A percentile compares a stretch with the other conserved stretches of the same genome.
These are phyloP conservation scores for Aspergillus niger DNA, from an alignment of 2,329 filamentous ascomycete species.

Conservation along the genomic window DNA sequence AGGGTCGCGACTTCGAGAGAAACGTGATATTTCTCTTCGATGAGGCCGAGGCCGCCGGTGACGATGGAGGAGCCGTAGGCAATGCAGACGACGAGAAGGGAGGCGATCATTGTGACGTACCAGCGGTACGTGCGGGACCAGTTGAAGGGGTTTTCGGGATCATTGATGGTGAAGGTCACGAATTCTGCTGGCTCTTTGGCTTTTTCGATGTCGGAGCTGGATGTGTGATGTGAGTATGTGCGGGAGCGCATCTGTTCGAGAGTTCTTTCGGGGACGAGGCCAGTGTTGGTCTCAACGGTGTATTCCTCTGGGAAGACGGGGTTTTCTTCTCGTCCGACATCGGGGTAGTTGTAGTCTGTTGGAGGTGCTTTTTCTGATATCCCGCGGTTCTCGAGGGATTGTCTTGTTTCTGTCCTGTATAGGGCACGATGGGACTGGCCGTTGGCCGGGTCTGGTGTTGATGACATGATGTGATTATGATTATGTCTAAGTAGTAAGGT, in stretches of 20 bases:
- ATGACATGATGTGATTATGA: neutral
- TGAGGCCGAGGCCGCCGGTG: constrained; percentile 69
- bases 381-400: constrained; percentile 26
- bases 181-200: constrained; percentile 22
- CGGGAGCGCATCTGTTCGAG: constrained; percentile 15
- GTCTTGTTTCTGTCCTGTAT: constrained; percentile 23
- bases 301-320: constrained; percentile 21
- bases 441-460: neutral
- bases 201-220: constrained; percentile 26
- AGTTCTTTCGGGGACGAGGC: constrained; percentile 15
- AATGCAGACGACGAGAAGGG: constrained; percentile 68
- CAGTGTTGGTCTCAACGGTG: constrained; percentile 15
- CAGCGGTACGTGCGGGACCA: constrained; percentile 74
- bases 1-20: constrained; percentile 72
- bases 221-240: neutral
- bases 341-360: constrained; percentile 35
- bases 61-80: constrained; percentile 70
- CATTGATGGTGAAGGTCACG: constrained; percentile 67
- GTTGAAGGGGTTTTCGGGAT: constrained; percentile 76
- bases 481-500: neutral
- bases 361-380: constrained; percentile 25
- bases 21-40: constrained; percentile 64
- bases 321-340: constrained; percentile 17
- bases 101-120: constrained; percentile 81
- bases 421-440: neutral